A percentile compares a stretch with the other conserved stretches of the same genome.
Evolutionary conservation across 768 basidiomycete genomes (phyloP).

Genomic region (Symmetrospora coprosmae): DNA sequence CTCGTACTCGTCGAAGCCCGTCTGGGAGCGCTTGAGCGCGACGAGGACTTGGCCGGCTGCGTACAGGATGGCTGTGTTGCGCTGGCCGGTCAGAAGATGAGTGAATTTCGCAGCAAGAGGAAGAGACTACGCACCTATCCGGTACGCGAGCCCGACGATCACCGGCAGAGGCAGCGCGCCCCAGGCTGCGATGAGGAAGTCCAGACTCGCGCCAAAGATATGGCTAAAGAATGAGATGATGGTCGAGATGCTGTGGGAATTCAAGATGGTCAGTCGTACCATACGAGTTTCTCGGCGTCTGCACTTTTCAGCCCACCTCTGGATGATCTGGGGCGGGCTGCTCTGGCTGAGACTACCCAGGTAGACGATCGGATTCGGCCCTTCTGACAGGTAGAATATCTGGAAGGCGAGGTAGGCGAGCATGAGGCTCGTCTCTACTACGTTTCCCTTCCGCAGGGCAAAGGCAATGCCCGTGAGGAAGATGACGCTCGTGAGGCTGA

Average conservation of each 20-base stretch:
- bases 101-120: not conserved
- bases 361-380: constrained; percentile 14
- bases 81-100: constrained; percentile 11
- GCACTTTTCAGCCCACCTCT: not conserved
- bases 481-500: constrained; percentile 30
- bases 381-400: constrained; percentile 30
- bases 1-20: constrained; percentile 26
- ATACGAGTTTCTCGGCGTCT: constrained; percentile 27
- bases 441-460: constrained; percentile 29
- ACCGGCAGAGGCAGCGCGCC: constrained; percentile 33
- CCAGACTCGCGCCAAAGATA: constrained; percentile 32
- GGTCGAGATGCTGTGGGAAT: constrained; percentile 25
- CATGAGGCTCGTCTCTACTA: constrained; percentile 32
- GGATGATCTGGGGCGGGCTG: constrained; percentile 21
- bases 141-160: constrained; percentile 28
- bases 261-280: constrained; percentile 27
- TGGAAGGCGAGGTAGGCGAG: constrained; percentile 32
- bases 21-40: constrained; percentile 26
- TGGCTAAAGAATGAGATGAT: constrained; percentile 24
- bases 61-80: constrained; percentile 28
- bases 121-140: constrained; percentile 9
- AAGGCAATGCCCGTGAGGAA: constrained; percentile 32
- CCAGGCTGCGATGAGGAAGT: constrained; percentile 31
- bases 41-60: constrained; percentile 31
- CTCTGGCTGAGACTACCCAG: constrained; percentile 25